Conservation (phyloP, 495 filamentous ascomycete genomes). For the Neurospora sp. region DNA sequence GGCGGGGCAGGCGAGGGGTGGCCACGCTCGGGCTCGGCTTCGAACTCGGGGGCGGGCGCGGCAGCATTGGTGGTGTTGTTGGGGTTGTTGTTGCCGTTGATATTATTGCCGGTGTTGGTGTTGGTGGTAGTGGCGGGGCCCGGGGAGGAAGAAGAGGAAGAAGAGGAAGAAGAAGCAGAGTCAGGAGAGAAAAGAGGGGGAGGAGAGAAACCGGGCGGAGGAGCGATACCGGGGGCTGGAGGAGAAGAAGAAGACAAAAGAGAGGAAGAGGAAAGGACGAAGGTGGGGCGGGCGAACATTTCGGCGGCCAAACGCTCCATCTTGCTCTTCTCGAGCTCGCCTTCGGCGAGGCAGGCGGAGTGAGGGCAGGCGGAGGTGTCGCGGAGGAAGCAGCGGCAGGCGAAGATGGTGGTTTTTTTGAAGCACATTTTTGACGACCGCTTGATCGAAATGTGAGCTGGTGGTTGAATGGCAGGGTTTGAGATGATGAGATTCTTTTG, state of each 20-base stretch:
- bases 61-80: background rate
- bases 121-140: accelerated
- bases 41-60: background rate
- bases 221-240: background rate
- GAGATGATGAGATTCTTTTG: background rate
- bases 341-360: background rate
- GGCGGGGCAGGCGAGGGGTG: too few relatives aligned
- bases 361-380: background rate
- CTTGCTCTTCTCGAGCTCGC: background rate
- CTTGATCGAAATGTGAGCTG: background rate
- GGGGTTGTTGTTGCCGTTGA: background rate
- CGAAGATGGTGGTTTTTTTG: background rate
- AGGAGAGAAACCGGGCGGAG: background rate
- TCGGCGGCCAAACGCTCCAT: background rate
- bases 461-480: background rate
- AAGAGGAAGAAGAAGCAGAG: background rate
- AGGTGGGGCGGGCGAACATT: background rate
- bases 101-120: background rate
- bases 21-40: background rate
- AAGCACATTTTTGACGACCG: background rate
- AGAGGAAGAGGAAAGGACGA: background rate
- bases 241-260: background rate
- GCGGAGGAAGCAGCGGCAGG: background rate
- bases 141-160: background rate
- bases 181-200: background rate